Evolutionary conservation across 352 stramenopile genomes (phyloP).

Genomic region (Phytophthora capsici): DNA sequence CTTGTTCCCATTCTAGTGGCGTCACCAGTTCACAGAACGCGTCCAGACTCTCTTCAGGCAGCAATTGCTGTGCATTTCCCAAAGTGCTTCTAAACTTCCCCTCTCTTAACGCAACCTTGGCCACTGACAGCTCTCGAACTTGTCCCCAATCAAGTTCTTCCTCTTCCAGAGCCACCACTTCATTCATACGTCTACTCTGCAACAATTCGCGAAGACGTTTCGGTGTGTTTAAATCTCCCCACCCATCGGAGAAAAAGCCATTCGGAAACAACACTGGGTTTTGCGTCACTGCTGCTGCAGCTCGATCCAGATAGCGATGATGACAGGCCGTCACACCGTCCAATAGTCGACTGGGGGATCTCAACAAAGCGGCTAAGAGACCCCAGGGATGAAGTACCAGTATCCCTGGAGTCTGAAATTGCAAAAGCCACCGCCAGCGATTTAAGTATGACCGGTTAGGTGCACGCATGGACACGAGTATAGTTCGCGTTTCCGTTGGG

Average conservation of each 20-base stretch:
- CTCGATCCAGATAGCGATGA: constrained; percentile 73
- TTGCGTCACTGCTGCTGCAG: constrained; percentile 74
- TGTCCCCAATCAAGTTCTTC: constrained; percentile 44
- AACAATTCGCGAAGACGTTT: constrained; percentile 59
- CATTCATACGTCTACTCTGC: constrained; percentile 67
- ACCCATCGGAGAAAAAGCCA: constrained; percentile 84
- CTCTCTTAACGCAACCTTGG: constrained; percentile 54
- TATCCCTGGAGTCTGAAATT: constrained; percentile 25
- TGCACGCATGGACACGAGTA: constrained; percentile 11
- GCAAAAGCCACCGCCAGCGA: constrained; percentile 34
- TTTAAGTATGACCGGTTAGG: not conserved
- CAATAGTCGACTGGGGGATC: constrained; percentile 63
- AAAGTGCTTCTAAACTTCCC: constrained; percentile 69
- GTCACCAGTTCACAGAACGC: constrained; percentile 78
- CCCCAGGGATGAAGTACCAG: constrained; percentile 66
- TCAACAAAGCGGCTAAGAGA: constrained; percentile 57
- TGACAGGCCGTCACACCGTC: constrained; percentile 66
- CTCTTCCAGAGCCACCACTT: constrained; percentile 46
- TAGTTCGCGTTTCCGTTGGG: not conserved
- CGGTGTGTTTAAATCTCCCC: constrained; percentile 75
- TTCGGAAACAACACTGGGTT: constrained; percentile 77
- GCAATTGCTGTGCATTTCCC: constrained; percentile 55
- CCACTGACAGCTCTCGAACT: constrained; percentile 29
- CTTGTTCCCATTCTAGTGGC: constrained; percentile 55
- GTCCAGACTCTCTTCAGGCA: constrained; percentile 62